Evolutionary conservation across 148 eudicot genomes (phyloP), one percentile per base, ranked within the genome.

Genomic region (Cornus suecica): DNA sequence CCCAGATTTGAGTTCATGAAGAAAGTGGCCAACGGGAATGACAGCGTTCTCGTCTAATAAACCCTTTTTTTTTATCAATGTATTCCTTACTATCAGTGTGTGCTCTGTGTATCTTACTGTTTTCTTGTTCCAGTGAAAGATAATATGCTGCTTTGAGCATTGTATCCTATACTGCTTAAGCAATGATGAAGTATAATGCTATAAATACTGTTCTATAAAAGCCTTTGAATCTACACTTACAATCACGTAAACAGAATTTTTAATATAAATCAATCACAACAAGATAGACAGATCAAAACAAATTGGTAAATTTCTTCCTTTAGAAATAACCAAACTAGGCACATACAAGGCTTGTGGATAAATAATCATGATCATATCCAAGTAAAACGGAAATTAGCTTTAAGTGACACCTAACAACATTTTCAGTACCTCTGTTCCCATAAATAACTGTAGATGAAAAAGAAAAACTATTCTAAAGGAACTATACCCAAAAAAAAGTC

Each of bases 1-100:
- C 72, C 74, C 1, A 82, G 98, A 70, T 91, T 90, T 77, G 87
- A 93, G 51, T 48, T 78, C 74, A 84, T 91, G 90, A 93, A 91
- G 81, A 79, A 75, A 26, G 74, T 79, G 77, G 68, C 66, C 20
- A 84, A 85, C 25, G 86, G 77, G 26, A 70, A 77, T 15, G 15
- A 67, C 26, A 69, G 58, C 23, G 69, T 74, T 71, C 65, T 58
- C 16, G 41, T 62, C 37, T 65, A 78, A 48, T 28, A 70, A 71
- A 52, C 70, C 5, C 32, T 18, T 24, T 42, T 63, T 63, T n/a
- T 51, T 68, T 52, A 74, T 42, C 3, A 9, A 22, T 77, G 74
- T 72, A 18, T 37, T 24, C 18, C 70, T 63, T 18, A 25, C 24
- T 45, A 9, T 62, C 56, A 37, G 62, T 71, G 64, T 52, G 25